A percentile compares a stretch with the other conserved stretches of the same genome.
Conservation (phyloP, 768 basidiomycete genomes). For the Asterophora parasitica region DNA sequence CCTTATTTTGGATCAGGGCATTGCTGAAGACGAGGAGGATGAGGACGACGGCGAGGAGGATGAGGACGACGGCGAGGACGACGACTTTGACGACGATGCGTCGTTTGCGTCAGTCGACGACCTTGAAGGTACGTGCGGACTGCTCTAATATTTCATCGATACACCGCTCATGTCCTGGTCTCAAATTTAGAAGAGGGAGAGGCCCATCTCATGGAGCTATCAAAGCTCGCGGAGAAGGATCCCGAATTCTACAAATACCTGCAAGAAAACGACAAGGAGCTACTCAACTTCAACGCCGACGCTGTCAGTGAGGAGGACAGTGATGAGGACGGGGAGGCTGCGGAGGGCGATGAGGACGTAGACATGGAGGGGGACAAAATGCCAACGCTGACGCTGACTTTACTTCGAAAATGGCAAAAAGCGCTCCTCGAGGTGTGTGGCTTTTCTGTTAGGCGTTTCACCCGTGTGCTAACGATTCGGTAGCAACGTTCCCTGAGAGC, state of each 20-base stretch:
- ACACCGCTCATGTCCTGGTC: not conserved
- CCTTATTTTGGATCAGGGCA: slow-evolving; percentile 16
- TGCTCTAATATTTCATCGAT: not conserved
- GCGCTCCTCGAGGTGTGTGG: slow-evolving; percentile 67
- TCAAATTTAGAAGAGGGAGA: slow-evolving; percentile 56
- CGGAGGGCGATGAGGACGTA: slow-evolving; percentile 40
- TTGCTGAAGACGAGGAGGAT: slow-evolving; percentile 21
- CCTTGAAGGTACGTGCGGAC: slow-evolving; percentile 54
- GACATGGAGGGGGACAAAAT: slow-evolving; percentile 43
- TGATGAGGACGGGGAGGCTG: slow-evolving; percentile 42
- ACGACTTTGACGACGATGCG: slow-evolving; percentile 47
- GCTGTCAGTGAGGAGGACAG: slow-evolving; percentile 34
- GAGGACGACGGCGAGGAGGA: slow-evolving; percentile 38
- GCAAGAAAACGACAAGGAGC: slow-evolving; percentile 88
- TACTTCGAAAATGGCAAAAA: slow-evolving; percentile 83
- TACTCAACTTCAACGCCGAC: slow-evolving; percentile 73
- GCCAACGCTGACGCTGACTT: slow-evolving; percentile 62
- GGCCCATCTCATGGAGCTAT: slow-evolving; percentile 75
- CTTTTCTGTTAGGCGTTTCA: not conserved
- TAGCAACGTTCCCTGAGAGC: slow-evolving; percentile 85
- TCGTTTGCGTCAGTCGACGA: slow-evolving; percentile 80
- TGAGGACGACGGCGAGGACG: too few relatives aligned
- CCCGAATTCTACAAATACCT: slow-evolving; percentile 99
- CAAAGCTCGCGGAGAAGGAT: slow-evolving; percentile 89
- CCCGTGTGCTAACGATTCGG: not conserved